phyloP scores from a whole-genome alignment of 2,329 filamentous ascomycete genomes.

The Chaetothyriales sp. region DNA sequence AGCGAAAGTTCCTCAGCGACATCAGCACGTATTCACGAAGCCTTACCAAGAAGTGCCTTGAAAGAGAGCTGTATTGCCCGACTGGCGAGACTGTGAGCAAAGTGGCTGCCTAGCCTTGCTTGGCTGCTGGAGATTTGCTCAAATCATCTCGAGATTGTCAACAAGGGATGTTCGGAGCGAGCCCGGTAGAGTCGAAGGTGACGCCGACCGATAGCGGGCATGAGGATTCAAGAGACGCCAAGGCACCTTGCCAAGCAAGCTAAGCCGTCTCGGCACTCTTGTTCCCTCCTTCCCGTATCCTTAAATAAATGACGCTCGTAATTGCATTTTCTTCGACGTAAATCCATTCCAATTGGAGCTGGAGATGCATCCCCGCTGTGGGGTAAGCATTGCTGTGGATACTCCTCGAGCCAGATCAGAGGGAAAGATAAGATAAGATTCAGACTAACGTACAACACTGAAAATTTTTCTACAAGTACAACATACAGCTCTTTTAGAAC shows the following conservation, averaged over 20 bases:
- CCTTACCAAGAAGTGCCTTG: background rate
- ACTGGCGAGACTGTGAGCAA: background rate
- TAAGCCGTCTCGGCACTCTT: background rate
- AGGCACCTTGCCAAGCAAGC: background rate
- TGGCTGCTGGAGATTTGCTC: background rate
- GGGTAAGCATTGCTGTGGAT: background rate
- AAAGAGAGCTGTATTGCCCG: background rate
- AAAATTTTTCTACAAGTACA: background rate
- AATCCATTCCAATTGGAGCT: too few species aligned
- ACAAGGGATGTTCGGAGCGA: background rate
- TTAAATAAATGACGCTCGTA: background rate
- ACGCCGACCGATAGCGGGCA: constrained; percentile 2
- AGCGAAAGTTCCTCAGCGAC: background rate
- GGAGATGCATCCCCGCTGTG: background rate
- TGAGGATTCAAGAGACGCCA: background rate
- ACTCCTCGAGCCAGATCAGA: background rate
- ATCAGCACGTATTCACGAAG: background rate
- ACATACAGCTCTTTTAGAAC: background rate
- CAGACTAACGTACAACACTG: background rate
- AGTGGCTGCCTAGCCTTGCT: background rate
- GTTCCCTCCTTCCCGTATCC: background rate
- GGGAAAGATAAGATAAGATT: background rate
- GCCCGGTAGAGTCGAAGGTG: background rate
- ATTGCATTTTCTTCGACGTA: background rate
- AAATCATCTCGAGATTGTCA: background rate